Percentiles rank a stretch among this genome's conserved stretches.
Conservation (phyloP, 768 basidiomycete species). For the Tylopilus balloui region DNA sequence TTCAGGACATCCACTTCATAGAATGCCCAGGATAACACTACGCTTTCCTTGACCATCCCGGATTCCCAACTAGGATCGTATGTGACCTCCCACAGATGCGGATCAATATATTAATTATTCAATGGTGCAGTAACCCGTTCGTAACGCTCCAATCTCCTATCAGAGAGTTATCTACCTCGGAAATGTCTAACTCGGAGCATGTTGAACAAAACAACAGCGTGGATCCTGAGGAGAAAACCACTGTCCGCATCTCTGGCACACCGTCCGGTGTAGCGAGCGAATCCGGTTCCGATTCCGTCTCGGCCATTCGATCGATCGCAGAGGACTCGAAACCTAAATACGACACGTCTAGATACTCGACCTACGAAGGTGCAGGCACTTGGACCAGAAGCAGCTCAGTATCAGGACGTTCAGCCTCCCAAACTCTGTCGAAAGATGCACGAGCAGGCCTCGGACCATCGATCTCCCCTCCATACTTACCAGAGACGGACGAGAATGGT, state of each 20-base stretch:
- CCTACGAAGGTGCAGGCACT: not conserved
- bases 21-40: constrained; percentile 10
- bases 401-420: constrained; percentile 15
- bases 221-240: constrained; percentile 4
- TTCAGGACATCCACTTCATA: not conserved
- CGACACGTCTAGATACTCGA: constrained; percentile 1
- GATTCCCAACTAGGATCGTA: constrained; percentile 11
- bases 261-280: constrained; percentile 10
- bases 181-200: not conserved
- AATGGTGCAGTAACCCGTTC: constrained; percentile 1
- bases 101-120: not conserved
- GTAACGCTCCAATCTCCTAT: not conserved
- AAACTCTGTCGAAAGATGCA: constrained; percentile 20
- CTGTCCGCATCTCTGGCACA: constrained; percentile 9
- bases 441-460: constrained; percentile 49
- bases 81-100: not conserved
- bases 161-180: constrained; percentile 6
- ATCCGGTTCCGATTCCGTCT: not conserved
- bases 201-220: not conserved
- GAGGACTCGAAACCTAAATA: constrained; percentile 25
- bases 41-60: constrained; percentile 18
- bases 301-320: constrained; percentile 2
- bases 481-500: constrained; percentile 42
- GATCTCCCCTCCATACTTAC: constrained; percentile 46
- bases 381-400: constrained; percentile 2